phyloP scores from a whole-genome alignment of 164 flowering plant genomes.

The Litsea cubeba region DNA sequence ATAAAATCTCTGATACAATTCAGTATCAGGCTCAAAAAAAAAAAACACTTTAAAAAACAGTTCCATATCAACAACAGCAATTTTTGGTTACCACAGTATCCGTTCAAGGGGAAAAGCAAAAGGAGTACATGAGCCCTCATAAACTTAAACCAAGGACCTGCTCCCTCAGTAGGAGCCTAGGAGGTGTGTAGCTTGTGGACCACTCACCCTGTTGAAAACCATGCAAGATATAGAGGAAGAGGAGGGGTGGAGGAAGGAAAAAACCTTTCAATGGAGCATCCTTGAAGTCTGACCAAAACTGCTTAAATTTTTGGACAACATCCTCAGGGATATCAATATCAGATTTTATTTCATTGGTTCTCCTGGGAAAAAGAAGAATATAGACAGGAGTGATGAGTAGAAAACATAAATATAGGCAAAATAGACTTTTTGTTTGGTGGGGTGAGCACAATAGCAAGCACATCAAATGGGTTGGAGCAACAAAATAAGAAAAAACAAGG shows the following conservation, averaged over 20 bases:
- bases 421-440: no score
- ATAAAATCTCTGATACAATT: neutral
- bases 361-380: constrained; percentile 33
- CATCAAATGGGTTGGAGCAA: neutral
- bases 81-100: neutral
- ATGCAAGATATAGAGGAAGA: neutral
- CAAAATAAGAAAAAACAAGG: neutral
- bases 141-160: no score
- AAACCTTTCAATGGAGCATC: constrained; percentile 79
- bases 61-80: no score
- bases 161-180: no score
- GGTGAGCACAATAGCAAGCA: no score
- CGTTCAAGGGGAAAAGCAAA: neutral
- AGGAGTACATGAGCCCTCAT: neutral
- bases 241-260: neutral
- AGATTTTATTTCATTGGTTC: constrained; percentile 81
- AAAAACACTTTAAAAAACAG: no score
- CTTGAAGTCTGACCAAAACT: constrained; percentile 72
- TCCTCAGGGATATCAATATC: constrained; percentile 73
- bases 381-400: neutral
- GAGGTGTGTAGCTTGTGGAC: no score
- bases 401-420: constrained; percentile 1
- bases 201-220: no score
- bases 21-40: neutral
- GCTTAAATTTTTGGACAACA: constrained; percentile 50